A percentile compares a stretch with the other conserved stretches of the same genome.
These are phyloP conservation scores for Neltuma alba DNA, from an alignment of 306 rosid species.

Conservation along the genomic window DNA sequence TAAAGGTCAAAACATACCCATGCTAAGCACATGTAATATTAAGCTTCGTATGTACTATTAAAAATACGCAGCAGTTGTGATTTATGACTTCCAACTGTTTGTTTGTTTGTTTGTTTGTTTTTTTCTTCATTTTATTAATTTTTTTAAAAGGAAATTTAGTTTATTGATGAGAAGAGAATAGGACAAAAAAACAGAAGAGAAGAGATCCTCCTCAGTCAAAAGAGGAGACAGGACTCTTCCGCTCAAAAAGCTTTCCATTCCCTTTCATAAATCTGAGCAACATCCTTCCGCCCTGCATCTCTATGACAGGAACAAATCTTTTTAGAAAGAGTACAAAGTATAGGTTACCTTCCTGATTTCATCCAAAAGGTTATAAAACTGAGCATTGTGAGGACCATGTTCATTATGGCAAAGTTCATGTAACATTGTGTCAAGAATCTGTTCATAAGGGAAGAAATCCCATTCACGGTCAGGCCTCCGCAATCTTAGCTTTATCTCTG, in stretches of 20 bases:
- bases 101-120: no score
- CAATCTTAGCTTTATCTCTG: slow-evolving; percentile 58
- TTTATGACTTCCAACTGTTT: not conserved
- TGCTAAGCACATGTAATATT: not conserved
- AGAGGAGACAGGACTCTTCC: not conserved
- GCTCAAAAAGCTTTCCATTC: not conserved
- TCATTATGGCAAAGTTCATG: slow-evolving; percentile 71
- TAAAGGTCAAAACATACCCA: not conserved
- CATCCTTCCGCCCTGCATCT: not conserved
- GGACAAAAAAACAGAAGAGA: not conserved
- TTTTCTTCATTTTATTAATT: not conserved
- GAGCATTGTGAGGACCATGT: slow-evolving; percentile 59
- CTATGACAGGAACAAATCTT: not conserved
- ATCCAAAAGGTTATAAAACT: slow-evolving; percentile 61
- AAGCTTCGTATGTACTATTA: not conserved
- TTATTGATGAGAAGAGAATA: not conserved
- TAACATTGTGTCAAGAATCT: slow-evolving; percentile 65
- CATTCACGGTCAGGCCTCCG: slow-evolving; percentile 55
- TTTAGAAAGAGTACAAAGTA: not conserved
- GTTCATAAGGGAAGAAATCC: slow-evolving; percentile 66
- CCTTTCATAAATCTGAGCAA: not conserved
- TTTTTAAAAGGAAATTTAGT: not conserved
- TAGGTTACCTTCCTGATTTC: slow-evolving; percentile 58
- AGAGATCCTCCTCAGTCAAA: not conserved
- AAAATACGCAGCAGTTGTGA: slow-evolving; percentile 2